A percentile compares a stretch with the other conserved stretches of the same genome.
Evolutionary conservation across 352 stramenopile genomes (phyloP).

Genomic region (Phytophthora litchii): DNA sequence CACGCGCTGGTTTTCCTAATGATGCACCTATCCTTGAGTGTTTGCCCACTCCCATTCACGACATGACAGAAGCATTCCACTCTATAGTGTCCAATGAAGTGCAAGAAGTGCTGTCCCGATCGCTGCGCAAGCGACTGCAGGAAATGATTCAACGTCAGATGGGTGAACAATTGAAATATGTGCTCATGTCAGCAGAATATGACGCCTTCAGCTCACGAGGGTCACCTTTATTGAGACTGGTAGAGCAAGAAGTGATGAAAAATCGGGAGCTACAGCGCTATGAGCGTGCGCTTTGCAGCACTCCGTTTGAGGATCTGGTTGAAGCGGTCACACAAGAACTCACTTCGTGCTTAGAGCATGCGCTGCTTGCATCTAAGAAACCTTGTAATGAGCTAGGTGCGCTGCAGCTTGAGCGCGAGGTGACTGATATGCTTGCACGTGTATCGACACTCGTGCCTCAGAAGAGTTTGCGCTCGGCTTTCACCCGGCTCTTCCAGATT

Average conservation of each 20-base stretch:
- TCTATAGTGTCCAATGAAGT: constrained; percentile 80
- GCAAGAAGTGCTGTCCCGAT: constrained; percentile 58
- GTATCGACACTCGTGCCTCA: constrained; percentile 56
- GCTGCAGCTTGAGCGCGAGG: constrained; percentile 78
- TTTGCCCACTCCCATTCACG: constrained; percentile 69
- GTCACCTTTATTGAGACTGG: constrained; percentile 65
- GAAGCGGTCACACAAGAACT: constrained; percentile 65
- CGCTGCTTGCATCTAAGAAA: constrained; percentile 60
- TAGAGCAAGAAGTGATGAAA: constrained; percentile 74
- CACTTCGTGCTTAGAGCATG: constrained; percentile 58
- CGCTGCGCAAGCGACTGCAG: constrained; percentile 51
- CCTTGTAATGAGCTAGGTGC: constrained; percentile 81
- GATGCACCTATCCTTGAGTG: constrained; percentile 73
- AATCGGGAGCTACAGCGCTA: constrained; percentile 72
- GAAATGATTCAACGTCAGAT: constrained; percentile 52
- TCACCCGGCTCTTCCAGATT: constrained; percentile 81
- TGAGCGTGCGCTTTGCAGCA: constrained; percentile 52
- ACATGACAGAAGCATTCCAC: constrained; percentile 73
- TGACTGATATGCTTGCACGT: constrained; percentile 63
- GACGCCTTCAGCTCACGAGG: constrained; percentile 63
- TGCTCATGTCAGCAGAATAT: constrained; percentile 68
- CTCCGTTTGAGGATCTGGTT: constrained; percentile 76
- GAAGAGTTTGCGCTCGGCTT: constrained; percentile 64
- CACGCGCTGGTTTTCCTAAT: constrained; percentile 45
- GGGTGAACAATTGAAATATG: constrained; percentile 64